These are phyloP conservation scores for Trametes hirsuta DNA, from an alignment of 1,284 basidiomycete genomes.

Conservation along the genomic window DNA sequence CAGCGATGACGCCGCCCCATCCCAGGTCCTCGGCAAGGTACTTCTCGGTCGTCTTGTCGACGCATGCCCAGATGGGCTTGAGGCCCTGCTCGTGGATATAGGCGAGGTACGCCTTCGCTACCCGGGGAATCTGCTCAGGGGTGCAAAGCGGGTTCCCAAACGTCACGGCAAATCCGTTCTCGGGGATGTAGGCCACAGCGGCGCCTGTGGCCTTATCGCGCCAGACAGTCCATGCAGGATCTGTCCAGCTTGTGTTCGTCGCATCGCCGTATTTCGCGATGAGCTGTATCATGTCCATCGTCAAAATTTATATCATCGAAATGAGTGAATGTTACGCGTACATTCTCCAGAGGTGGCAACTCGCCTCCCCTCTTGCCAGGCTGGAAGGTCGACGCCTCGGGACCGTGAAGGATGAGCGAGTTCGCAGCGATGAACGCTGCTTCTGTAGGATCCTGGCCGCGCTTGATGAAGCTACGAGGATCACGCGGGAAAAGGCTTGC, in stretches of 20 bases:
- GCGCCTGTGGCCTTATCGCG: slow-evolving; percentile 49
- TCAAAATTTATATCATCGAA: neutral
- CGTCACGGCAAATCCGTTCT: slow-evolving; percentile 43
- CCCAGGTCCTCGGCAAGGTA: slow-evolving; percentile 49
- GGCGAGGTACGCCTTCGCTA: slow-evolving; percentile 45
- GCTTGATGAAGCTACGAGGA: slow-evolving; percentile 48
- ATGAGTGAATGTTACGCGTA: slow-evolving; percentile 17
- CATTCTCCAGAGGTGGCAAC: slow-evolving; percentile 39
- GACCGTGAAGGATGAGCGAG: slow-evolving; percentile 35
- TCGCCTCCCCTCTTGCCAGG: slow-evolving; percentile 32
- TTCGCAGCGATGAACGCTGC: slow-evolving; percentile 32
- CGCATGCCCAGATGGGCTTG: slow-evolving; percentile 57
- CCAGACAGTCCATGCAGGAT: slow-evolving; percentile 59
- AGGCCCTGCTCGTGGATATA: slow-evolving; percentile 42
- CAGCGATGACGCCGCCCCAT: slow-evolving; percentile 54
- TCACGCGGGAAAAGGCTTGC: slow-evolving; percentile 69
- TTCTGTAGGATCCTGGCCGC: slow-evolving; percentile 33
- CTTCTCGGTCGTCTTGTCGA: slow-evolving; percentile 47
- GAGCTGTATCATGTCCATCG: slow-evolving; percentile 32
- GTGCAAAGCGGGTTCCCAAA: slow-evolving; percentile 57
- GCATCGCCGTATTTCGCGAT: slow-evolving; percentile 60
- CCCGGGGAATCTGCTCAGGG: slow-evolving; percentile 42
- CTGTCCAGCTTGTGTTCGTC: slow-evolving; percentile 57
- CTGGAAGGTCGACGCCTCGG: slow-evolving; percentile 35
- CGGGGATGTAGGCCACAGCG: slow-evolving; percentile 48